phyloP scores from a whole-genome alignment of 1,139 yeast genomes.

The Candida sanyaensis region DNA sequence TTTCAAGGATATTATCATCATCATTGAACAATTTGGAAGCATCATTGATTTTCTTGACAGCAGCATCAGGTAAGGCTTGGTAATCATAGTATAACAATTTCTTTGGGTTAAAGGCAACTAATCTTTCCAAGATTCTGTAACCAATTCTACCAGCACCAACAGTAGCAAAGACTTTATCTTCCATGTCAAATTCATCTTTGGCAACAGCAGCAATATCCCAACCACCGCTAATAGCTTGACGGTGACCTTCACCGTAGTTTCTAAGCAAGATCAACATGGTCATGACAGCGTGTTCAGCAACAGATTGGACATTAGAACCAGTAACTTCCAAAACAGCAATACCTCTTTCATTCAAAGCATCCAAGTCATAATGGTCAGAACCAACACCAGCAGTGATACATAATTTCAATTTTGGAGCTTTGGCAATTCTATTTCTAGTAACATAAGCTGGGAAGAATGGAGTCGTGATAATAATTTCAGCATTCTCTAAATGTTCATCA shows the following conservation, averaged over 20 bases:
- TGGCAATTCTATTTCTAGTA: conserved; percentile 62
- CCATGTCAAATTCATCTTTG: conserved; percentile 72
- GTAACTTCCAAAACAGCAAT: conserved; percentile 79
- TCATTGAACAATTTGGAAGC: conserved; percentile 42
- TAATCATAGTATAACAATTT: conserved; percentile 76
- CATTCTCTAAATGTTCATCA: conserved; percentile 67
- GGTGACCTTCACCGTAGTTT: conserved; percentile 79
- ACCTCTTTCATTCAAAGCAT: conserved; percentile 64
- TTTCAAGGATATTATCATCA: conserved; percentile 46
- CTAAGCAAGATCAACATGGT: conserved; percentile 71
- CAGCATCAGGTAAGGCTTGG: conserved; percentile 63
- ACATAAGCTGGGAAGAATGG: conserved; percentile 86
- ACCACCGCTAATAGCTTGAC: conserved; percentile 57
- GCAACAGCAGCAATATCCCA: conserved; percentile 86
- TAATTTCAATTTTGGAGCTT: conserved; percentile 73
- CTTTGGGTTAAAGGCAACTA: conserved; percentile 73
- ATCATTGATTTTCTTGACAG: conserved; percentile 52
- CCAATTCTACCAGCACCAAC: conserved; percentile 88
- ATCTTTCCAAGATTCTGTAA: conserved; percentile 70
- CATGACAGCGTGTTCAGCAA: conserved; percentile 81
- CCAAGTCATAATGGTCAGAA: conserved; percentile 76
- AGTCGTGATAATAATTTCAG: conserved; percentile 77
- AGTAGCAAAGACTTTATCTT: conserved; percentile 74
- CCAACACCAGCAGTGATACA: conserved; percentile 86
- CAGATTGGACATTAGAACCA: conserved; percentile 78